Percentiles rank a stretch among this genome's conserved stretches.
phyloP scores from a whole-genome alignment of 345 rosid genomes.

The Euphorbia pulcherrima region DNA sequence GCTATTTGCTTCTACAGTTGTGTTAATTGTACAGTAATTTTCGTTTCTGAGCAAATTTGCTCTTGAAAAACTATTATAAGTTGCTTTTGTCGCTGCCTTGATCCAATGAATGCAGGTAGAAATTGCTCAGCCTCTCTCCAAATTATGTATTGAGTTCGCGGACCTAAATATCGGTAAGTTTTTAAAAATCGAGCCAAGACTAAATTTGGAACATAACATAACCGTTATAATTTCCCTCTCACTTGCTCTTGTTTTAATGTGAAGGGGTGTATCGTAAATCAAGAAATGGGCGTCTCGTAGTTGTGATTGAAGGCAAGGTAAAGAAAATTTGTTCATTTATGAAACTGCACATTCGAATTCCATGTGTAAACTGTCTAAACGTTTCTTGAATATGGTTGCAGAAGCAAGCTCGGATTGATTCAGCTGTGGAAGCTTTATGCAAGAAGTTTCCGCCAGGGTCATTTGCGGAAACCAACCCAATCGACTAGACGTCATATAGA shows the following conservation, averaged over 20 bases:
- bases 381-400: constrained; percentile 26
- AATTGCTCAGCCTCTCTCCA: constrained; percentile 69
- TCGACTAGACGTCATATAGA: neutral
- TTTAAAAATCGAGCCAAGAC: neutral
- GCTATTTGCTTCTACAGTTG: neutral
- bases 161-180: constrained; percentile 70
- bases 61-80: neutral
- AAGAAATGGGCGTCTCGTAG: constrained; percentile 56
- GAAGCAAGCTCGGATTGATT: constrained; percentile 51
- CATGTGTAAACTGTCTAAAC: neutral
- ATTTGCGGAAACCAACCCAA: constrained; percentile 39
- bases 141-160: constrained; percentile 80
- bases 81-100: constrained; percentile 4
- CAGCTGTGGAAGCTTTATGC: constrained; percentile 48
- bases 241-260: constrained; percentile 20
- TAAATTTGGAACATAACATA: neutral
- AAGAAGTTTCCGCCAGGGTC: constrained; percentile 48
- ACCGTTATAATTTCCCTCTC: constrained; percentile 12
- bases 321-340: neutral
- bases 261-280: constrained; percentile 77
- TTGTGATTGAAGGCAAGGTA: constrained; percentile 82
- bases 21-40: neutral
- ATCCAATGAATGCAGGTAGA: constrained; percentile 58
- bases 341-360: neutral
- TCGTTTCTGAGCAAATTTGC: neutral